Conservation (phyloP, 805 yeast genomes). For the Hanseniaspora meyeri region DNA sequence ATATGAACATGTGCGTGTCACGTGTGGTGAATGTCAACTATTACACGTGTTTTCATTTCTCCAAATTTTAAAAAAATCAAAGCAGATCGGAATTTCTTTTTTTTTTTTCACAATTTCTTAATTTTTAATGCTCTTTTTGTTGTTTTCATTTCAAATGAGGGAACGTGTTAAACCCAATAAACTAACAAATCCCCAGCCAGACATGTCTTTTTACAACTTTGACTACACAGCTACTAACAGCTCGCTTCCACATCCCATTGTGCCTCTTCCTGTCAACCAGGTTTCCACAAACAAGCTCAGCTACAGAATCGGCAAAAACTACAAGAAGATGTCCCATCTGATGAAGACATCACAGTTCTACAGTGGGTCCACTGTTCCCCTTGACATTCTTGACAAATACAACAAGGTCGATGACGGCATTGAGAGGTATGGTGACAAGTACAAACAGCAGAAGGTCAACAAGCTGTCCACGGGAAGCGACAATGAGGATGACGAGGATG, state of each 20-base stretch:
- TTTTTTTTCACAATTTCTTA: too few species aligned
- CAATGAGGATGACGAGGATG: background rate
- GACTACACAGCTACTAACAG: constrained; percentile 13
- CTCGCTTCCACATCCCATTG: constrained; percentile 11
- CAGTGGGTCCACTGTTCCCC: constrained; percentile 12
- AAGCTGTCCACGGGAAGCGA: constrained; percentile 42
- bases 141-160: too few species aligned
- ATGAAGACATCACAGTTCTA: constrained; percentile 9
- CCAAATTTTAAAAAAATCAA: too few species aligned
- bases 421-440: constrained; percentile 70
- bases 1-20: too few species aligned
- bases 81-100: too few species aligned
- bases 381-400: constrained; percentile 19
- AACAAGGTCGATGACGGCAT: constrained; percentile 47
- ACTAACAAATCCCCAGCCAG: background rate
- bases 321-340: constrained; percentile 4
- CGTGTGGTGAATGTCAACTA: too few species aligned
- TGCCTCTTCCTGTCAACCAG: constrained; percentile 11
- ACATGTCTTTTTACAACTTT: constrained; percentile 11
- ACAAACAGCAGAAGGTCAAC: constrained; percentile 34
- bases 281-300: constrained; percentile 5
- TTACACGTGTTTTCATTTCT: too few species aligned
- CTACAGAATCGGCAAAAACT: constrained; percentile 7
- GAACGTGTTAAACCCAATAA: too few species aligned
- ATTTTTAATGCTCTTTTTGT: too few species aligned